Evolutionary conservation across 495 filamentous ascomycete species (phyloP).

Genomic region (Penicillium taxi): DNA sequence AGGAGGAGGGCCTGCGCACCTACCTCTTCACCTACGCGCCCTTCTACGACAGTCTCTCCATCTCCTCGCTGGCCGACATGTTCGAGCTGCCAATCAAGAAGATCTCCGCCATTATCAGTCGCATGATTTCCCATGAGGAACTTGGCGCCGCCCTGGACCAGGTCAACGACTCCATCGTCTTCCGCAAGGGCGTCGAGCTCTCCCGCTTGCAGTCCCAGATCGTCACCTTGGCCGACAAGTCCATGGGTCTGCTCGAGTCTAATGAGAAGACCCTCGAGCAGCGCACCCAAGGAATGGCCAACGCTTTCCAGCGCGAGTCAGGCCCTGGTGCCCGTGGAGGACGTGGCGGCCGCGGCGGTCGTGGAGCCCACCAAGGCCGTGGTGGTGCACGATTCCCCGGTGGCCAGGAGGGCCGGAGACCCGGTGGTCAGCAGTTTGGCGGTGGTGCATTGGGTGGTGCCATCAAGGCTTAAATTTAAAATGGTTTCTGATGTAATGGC

Average conservation of each 20-base stretch:
- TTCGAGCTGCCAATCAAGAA: constrained; percentile 89
- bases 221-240: constrained; percentile 91
- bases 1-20: constrained; percentile 94
- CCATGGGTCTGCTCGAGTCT: constrained; percentile 85
- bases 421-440: constrained; percentile 54
- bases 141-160: constrained; percentile 93
- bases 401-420: constrained; percentile 42
- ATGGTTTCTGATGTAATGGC: constrained; percentile 34
- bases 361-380: constrained; percentile 59
- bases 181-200: constrained; percentile 98
- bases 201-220: constrained; percentile 92
- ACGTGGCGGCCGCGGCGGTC: constrained; percentile 53
- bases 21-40: constrained; percentile 99
- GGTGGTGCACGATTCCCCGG: constrained; percentile 51
- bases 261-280: constrained; percentile 97
- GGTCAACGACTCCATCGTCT: constrained; percentile 94
- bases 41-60: constrained; percentile 93
- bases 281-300: constrained; percentile 88
- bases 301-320: constrained; percentile 86
- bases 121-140: constrained; percentile 99
- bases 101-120: constrained; percentile 89
- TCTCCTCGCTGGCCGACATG: constrained; percentile 80
- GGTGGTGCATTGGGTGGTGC: constrained; percentile 57
- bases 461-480: constrained; percentile 53
- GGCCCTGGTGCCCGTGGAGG: constrained; percentile 69